These are phyloP conservation scores for Beta vulgaris DNA, from an alignment of 148 eudicot species.

Conservation along the genomic window DNA sequence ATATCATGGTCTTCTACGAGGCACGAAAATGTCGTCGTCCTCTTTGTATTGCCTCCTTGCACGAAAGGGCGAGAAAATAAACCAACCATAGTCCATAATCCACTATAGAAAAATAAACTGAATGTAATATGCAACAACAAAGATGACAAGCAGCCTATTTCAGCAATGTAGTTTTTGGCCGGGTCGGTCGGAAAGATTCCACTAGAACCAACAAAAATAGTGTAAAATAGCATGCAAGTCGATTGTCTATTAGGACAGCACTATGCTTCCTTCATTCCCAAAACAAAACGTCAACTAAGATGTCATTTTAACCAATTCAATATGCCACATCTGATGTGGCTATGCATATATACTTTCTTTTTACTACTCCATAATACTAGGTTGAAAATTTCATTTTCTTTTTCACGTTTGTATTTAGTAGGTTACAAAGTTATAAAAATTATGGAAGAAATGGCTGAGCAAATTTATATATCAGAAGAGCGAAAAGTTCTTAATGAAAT, in stretches of 20 bases:
- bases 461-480: too few relatives aligned
- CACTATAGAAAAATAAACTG: neutral
- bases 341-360: too few relatives aligned
- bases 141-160: neutral
- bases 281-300: slow-evolving; percentile 14
- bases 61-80: neutral
- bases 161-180: neutral
- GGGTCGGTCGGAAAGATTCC: slow-evolving; percentile 9
- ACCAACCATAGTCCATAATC: too few relatives aligned
- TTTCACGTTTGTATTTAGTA: too few relatives aligned
- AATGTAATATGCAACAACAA: neutral
- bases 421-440: too few relatives aligned
- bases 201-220: neutral
- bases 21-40: too few relatives aligned
- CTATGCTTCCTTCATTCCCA: neutral
- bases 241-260: slow-evolving; percentile 16
- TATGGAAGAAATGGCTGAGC: too few relatives aligned
- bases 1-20: too few relatives aligned
- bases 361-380: neutral
- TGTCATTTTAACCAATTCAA: slow-evolving; percentile 2
- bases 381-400: too few relatives aligned
- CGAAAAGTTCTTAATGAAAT: too few relatives aligned
- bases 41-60: too few relatives aligned
- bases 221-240: neutral
- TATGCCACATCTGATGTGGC: neutral